phyloP scores from a whole-genome alignment of 1,284 basidiomycete species.

The Lignosus rhinocerotis region DNA sequence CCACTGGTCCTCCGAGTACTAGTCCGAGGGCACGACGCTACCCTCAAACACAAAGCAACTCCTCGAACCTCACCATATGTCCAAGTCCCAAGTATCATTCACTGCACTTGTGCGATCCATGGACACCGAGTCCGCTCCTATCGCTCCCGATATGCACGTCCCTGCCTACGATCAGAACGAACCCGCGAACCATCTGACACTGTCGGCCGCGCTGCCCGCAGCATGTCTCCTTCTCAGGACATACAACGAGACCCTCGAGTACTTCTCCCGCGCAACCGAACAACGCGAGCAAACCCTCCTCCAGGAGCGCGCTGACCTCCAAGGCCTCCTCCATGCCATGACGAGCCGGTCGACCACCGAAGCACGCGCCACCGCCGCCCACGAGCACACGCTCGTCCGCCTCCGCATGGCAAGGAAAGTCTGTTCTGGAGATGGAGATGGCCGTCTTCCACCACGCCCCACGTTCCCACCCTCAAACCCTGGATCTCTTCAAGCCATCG shows the following conservation, averaged over 20 bases:
- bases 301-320: conserved; percentile 11
- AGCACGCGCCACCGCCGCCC: conserved; percentile 18
- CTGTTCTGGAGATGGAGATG: too few species aligned
- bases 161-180: too few species aligned
- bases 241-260: too few species aligned
- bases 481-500: too few species aligned
- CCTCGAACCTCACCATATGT: neutral
- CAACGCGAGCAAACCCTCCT: conserved; percentile 10
- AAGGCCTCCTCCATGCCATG: conserved; percentile 12
- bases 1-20: too few species aligned
- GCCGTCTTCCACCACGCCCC: too few species aligned
- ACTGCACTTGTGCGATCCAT: too few species aligned
- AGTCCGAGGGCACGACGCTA: too few species aligned
- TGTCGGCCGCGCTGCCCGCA: too few species aligned
- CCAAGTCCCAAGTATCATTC: neutral
- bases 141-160: neutral
- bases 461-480: too few species aligned
- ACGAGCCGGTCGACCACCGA: conserved; percentile 20
- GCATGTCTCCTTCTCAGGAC: too few species aligned
- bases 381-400: conserved; percentile 12
- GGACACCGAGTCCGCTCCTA: conserved; percentile 7
- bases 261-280: neutral
- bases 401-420: neutral
- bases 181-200: too few species aligned
- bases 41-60: neutral